Evolutionary conservation across 2,329 filamentous ascomycete genomes (phyloP).

Genomic region (Epichloe sibirici): DNA sequence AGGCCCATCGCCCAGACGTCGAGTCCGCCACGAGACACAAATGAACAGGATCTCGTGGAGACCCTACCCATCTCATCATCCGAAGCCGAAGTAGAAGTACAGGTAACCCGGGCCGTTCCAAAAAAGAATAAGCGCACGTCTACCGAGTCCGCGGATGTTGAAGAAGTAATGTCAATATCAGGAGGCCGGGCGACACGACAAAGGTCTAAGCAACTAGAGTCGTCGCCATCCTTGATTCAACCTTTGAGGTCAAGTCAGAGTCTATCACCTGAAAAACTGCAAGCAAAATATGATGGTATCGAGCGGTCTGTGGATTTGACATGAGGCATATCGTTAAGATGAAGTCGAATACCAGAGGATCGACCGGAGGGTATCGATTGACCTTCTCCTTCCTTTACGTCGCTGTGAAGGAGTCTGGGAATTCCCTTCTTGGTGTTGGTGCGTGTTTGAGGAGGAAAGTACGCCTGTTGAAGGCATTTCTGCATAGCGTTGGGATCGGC

Average conservation of each 20-base stretch:
- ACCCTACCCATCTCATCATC: slow-evolving; percentile 6
- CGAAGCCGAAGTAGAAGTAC: slow-evolving; percentile 3
- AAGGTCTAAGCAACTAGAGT: neutral
- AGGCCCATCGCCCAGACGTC: neutral
- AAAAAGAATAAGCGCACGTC: neutral
- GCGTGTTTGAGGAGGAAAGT: neutral
- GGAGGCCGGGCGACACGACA: neutral
- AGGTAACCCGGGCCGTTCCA: neutral
- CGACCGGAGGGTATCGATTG: neutral
- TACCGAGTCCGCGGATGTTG: neutral
- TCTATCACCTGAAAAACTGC: neutral
- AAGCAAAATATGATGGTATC: slow-evolving; percentile 19
- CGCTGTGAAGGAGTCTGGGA: neutral
- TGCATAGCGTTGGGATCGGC: slow-evolving; percentile 7
- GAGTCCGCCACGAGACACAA: neutral
- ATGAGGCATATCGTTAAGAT: neutral
- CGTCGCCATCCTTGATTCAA: slow-evolving; percentile 5
- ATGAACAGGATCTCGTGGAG: neutral
- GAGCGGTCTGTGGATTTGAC: slow-evolving; percentile 14
- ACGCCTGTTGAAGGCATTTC: slow-evolving; percentile 3
- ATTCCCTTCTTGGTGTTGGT: neutral
- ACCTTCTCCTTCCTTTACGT: neutral
- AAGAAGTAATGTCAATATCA: slow-evolving; percentile 2
- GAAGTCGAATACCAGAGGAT: neutral
- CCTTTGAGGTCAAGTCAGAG: slow-evolving; percentile 4